phyloP scores from a whole-genome alignment of 805 yeast species.

The Yarrowia bubula region DNA sequence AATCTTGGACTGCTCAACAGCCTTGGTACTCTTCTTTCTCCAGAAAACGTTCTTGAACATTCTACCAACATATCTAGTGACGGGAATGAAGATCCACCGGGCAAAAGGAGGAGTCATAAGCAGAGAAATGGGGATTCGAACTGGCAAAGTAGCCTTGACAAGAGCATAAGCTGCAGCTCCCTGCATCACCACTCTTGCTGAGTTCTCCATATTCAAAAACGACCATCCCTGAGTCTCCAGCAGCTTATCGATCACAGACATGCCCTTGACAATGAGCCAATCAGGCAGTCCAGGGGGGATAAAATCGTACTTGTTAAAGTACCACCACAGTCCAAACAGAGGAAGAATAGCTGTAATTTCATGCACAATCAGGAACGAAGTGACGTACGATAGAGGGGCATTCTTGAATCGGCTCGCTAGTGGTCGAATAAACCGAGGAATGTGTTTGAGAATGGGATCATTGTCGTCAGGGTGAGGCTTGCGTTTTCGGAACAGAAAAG shows the following conservation, averaged over 20 bases:
- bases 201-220: constrained; percentile 47
- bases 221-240: constrained; percentile 12
- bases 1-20: neutral
- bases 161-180: constrained; percentile 75
- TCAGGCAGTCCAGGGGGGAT: constrained; percentile 57
- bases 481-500: neutral
- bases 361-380: constrained; percentile 66
- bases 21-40: constrained; percentile 19
- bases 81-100: constrained; percentile 49
- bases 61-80: constrained; percentile 35
- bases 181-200: constrained; percentile 56
- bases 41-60: neutral
- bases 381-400: constrained; percentile 60
- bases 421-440: constrained; percentile 53
- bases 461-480: constrained; percentile 23
- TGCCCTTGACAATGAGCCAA: constrained; percentile 50
- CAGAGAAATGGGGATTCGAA: constrained; percentile 52
- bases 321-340: constrained; percentile 64
- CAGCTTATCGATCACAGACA: constrained; percentile 36
- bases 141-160: constrained; percentile 57
- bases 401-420: constrained; percentile 50
- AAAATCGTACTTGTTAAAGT: constrained; percentile 54
- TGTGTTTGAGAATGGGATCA: constrained; percentile 40
- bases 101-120: constrained; percentile 60
- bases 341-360: constrained; percentile 76